These are phyloP conservation scores for Purpureocillium takamizusanense DNA, from an alignment of 2,329 filamentous ascomycete species.

Conservation along the genomic window DNA sequence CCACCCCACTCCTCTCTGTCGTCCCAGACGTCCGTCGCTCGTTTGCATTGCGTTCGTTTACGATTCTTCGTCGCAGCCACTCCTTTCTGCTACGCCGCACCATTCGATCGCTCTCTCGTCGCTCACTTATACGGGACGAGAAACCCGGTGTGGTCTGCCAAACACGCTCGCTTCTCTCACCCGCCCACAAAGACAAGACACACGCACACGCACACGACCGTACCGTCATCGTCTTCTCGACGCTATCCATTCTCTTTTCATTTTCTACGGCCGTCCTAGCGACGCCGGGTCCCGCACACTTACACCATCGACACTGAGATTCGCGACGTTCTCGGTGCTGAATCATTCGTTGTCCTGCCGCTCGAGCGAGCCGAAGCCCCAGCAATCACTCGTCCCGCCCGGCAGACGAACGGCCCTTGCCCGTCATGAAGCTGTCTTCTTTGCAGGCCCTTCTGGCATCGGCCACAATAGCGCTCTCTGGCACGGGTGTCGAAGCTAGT, in stretches of 20 bases:
- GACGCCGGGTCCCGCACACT: no score
- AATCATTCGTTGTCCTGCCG: not conserved
- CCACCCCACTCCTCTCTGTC: no score
- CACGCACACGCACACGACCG: no score
- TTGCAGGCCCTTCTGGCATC: conserved; percentile 40
- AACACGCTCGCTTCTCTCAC: conserved; percentile 1
- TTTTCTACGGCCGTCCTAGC: no score
- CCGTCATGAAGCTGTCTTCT: conserved; percentile 42
- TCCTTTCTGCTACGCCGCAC: not conserved
- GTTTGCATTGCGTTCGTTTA: conserved; percentile 6
- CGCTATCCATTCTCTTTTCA: no score
- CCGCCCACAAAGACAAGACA: no score
- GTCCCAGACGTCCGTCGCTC: no score
- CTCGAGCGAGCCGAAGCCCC: no score
- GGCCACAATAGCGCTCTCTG: conserved; percentile 36
- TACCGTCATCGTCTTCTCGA: no score
- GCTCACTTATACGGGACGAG: not conserved
- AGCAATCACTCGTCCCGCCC: no score
- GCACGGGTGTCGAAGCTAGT: conserved; percentile 24
- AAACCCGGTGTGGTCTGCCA: not conserved
- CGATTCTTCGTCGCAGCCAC: conserved; percentile 2
- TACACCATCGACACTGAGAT: not conserved
- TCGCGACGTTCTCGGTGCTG: conserved; percentile 3
- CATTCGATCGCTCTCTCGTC: not conserved
- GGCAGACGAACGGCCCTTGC: not conserved